Evolutionary conservation across 1,284 basidiomycete species (phyloP).

Genomic region (Sutorius eximius): DNA sequence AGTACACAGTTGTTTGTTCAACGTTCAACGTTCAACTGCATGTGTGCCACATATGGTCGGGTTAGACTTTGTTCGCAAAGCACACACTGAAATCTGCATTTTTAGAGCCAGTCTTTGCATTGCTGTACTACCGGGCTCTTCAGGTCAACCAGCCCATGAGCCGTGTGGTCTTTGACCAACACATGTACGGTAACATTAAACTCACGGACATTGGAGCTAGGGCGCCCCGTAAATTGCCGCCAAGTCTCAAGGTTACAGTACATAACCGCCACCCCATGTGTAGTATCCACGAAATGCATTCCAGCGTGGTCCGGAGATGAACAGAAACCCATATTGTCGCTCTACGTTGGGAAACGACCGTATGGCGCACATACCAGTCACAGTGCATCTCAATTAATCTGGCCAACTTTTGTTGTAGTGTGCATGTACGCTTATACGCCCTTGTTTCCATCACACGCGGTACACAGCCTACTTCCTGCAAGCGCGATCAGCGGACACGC

Average conservation of each 20-base stretch:
- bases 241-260: too few species aligned
- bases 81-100: too few species aligned
- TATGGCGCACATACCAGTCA: neutral
- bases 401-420: neutral
- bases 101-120: too few species aligned
- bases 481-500: neutral
- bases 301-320: neutral
- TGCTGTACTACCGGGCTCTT: too few species aligned
- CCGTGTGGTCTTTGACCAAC: too few species aligned
- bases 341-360: neutral
- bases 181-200: too few species aligned
- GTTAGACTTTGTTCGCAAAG: too few species aligned
- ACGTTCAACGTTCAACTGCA: neutral
- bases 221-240: too few species aligned
- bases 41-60: too few species aligned
- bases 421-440: neutral
- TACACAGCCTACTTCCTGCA: neutral
- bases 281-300: neutral
- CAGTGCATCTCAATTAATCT: neutral
- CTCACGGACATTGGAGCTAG: too few species aligned
- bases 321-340: neutral
- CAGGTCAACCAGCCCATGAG: too few species aligned
- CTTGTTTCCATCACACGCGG: neutral
- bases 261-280: too few species aligned
- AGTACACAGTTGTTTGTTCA: neutral